A percentile compares a stretch with the other conserved stretches of the same genome.
These are phyloP conservation scores for Saccharomycopsis oosterbeekiorum DNA, from an alignment of 805 yeast genomes.

Conservation along the genomic window DNA sequence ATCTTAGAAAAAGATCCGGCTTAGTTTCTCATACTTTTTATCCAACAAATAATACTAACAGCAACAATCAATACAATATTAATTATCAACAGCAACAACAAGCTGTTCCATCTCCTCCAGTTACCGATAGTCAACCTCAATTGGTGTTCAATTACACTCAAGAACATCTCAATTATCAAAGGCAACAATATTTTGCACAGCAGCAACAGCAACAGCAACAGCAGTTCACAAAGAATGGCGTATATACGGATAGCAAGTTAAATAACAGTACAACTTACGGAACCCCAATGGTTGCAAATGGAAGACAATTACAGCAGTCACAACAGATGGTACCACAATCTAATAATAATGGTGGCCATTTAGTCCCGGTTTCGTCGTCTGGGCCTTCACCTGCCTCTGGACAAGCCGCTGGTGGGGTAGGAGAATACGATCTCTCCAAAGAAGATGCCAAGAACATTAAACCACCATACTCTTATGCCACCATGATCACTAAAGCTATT, in stretches of 20 bases:
- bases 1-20: conserved; percentile 21
- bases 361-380: background rate
- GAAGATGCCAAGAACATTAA: conserved; percentile 90
- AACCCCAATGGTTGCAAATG: background rate
- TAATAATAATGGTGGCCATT: conserved; percentile 23
- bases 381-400: background rate
- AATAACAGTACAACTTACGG: background rate
- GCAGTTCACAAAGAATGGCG: background rate
- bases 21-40: conserved; percentile 16
- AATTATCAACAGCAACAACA: conserved; percentile 18
- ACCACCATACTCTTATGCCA: conserved; percentile 95
- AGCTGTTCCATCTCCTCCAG: background rate
- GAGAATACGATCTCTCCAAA: conserved; percentile 49
- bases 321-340: background rate
- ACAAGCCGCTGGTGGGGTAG: background rate
- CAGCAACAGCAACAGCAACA: background rate
- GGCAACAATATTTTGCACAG: conserved; percentile 31
- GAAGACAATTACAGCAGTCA: background rate
- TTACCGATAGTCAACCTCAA: conserved; percentile 25
- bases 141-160: conserved; percentile 23
- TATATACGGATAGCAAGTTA: background rate
- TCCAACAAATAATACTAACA: conserved; percentile 17
- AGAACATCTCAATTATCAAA: background rate
- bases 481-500: conserved; percentile 97
- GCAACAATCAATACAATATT: conserved; percentile 13